Base-by-base conservation (phyloP, 1,284 basidiomycete species). In the Microstroma glucosiphilum region DNA sequence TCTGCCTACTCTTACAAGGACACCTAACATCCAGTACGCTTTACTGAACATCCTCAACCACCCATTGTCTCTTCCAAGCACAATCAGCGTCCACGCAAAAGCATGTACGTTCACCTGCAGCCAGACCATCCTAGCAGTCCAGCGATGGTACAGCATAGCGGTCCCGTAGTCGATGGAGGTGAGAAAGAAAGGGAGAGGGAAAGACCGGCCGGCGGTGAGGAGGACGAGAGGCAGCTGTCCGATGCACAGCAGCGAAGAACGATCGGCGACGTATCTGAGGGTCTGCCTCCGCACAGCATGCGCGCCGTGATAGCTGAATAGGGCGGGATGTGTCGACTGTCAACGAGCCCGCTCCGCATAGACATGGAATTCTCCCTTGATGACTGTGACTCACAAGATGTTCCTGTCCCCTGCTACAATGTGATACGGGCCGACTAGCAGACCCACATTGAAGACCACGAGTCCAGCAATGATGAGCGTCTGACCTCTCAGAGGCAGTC, bases 71-170 rank as follows among this genome's bases (percentile, higher is more conserved):
- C 21, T 48, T 48, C 17, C 30, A 3, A 48, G 43, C 17, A 48
- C 43, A 12, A 48, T 48, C 6, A 48, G 15, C 6, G 43, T 48
- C 43, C 43, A 48, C 4, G 43, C 43, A n/a, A 21, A 17, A 25
- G 21, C 51, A 13, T 54, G 51, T 6, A 23, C 13, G 15, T 23
- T 21, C 15, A 15, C 51, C 21, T 54, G 51, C 21, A 54, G 15
- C 51, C 21, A 21, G 43, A 21, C 43, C n/a, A 54, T 23, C 21
- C 51, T 19, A 6, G 51, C 51, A 2, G 26, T 15, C 51, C 51
- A 54, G 51, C 51, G 51, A 25, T 54, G 51, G 25, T 54, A 54
- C 3, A 54, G 21, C 51, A 54, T 54, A 13, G 17, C 21, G 17
- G n/a, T 54, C 13, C 51, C 21, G 51, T 23, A 54, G 51, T 54